Evolutionary conservation across 2,329 filamentous ascomycete genomes (phyloP), one percentile per base, ranked within the genome.

Genomic region (Colletotrichum sp.): DNA sequence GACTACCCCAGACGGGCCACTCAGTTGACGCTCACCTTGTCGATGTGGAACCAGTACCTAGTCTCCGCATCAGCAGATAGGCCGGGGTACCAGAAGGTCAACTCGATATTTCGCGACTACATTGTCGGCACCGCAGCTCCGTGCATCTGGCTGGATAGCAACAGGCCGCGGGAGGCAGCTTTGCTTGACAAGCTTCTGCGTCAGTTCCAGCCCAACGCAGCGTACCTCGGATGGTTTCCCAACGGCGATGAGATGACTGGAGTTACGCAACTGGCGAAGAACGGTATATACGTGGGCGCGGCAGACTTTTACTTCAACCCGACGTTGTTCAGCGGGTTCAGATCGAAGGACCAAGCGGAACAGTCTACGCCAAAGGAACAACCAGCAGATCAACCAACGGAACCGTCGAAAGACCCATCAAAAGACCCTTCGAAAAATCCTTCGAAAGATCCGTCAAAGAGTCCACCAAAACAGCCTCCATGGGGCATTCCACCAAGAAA

Each of bases 261-360:
- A 3, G 69, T 71, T 1, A 71, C 69, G 24, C 69, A 71, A 32
- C 32, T 71, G 34, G 69, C 69, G 13, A 66, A 21, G 49, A 65
- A 59, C 9, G 62, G 69, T 3, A 21, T 71, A 16, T 71, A 71
- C 18, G 69, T 71, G 0, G 69, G 34, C 4, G 69, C 69, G 10
- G 39, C 69, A 3, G 69, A 71, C 49, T 71, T 71, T 13, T 71
- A 71, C 32, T 71, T 71, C 62, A 71, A 67, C 24, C 69, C 69
- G 5, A 71, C 69, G 3, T 21, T 71, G 7, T 71, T 71, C 49
- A 67, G 69, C 13, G 69, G 69, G 7, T 39, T 71, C 30, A 66
- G 32, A 28, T 34, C 30, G 4, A 36, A 30, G 4, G 21, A 24
- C 5, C 28, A 36, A 28, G 4, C 21, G 15, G 30, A 59, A 28